Percentiles rank a stretch among this genome's conserved stretches.
phyloP scores from a whole-genome alignment of 768 basidiomycete genomes.

The Tricholoma bakamatsutake region DNA sequence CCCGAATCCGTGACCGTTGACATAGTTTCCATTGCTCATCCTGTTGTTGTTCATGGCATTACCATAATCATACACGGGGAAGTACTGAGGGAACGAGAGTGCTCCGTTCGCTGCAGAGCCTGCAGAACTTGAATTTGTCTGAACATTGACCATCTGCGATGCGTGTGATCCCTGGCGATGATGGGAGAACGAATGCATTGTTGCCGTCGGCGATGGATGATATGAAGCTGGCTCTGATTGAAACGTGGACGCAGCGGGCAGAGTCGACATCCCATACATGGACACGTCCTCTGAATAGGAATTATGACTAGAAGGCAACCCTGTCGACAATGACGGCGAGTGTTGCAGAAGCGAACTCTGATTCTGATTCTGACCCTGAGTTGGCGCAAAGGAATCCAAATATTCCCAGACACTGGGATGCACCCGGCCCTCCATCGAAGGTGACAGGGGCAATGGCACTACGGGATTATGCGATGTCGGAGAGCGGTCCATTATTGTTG shows the following conservation, averaged over 20 bases:
- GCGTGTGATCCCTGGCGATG: constrained; percentile 16
- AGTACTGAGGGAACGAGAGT: constrained; percentile 54
- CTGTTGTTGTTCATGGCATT: constrained; percentile 24
- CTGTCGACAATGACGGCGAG: constrained; percentile 6
- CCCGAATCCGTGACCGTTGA: constrained; percentile 17
- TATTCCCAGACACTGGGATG: constrained; percentile 67
- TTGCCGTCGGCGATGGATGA: constrained; percentile 14
- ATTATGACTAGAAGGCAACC: constrained; percentile 6
- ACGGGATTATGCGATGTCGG: constrained; percentile 69
- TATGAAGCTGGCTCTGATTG: constrained; percentile 30
- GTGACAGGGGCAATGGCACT: constrained; percentile 61
- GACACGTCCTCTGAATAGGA: constrained; percentile 28
- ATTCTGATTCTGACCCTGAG: constrained; percentile 16
- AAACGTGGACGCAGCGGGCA: constrained; percentile 27
- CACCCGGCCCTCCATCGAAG: constrained; percentile 42
- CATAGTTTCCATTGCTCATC: constrained; percentile 7
- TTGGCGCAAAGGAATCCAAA: constrained; percentile 50
- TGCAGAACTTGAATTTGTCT: constrained; percentile 3
- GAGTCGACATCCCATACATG: constrained; percentile 40
- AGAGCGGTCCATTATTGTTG: constrained; percentile 53
- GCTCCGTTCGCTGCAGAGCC: constrained; percentile 5
- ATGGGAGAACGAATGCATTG: constrained; percentile 15
- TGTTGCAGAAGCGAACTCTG: constrained; percentile 11
- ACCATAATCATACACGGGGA: constrained; percentile 71
- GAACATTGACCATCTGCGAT: constrained; percentile 11